Base-by-base conservation (phyloP, 345 rosid species). In the Combretum micranthum region DNA sequence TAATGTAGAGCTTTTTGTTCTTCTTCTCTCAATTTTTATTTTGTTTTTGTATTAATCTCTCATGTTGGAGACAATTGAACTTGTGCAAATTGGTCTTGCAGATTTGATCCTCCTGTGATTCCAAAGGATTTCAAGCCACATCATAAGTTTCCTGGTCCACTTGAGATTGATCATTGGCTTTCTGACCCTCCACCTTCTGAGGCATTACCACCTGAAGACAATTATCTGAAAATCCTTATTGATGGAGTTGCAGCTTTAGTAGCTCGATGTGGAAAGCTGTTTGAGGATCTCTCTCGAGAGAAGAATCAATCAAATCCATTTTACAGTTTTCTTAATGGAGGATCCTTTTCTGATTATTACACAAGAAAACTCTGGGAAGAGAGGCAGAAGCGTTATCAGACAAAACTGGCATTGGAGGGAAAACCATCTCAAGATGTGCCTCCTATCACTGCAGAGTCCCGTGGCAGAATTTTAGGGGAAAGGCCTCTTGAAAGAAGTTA, bases 181-280 rank as follows among this genome's bases (percentile, higher is more conserved):
- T 57, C 65, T 57, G 59, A 77, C 55, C 79, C 90, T 51, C 72
- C 84, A 53, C 97, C 96, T 1, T 80, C 75, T 13, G 92, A 83
- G 61, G 83, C 80, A 75, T 71, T 85, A 65, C 86, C 90, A 47
- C 97, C 99, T 2, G 79, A 72, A 69, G 92, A 93, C 65, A 77
- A 59, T 69, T 82, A 78, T 78, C 53, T 79, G 68, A 89, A 79
- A 78, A 62, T 89, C 69, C 67, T 93, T 64, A 87, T 93, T 55
- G 91, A 89, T 52, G 97, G 97, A 53, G 87, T 89, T 71, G 99
- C 96, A 50, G 78, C 87, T 60, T 82, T 93, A 65, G 99, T 93
- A 54, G 91, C 92, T 64, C 89, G 90, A 59, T 93, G 96, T 46
- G 97, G 99, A 62, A 89, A 87, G 75, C 61, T 89, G 22, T 93